Conservation (phyloP, 148 eudicot species). For the Silene latifolia region DNA sequence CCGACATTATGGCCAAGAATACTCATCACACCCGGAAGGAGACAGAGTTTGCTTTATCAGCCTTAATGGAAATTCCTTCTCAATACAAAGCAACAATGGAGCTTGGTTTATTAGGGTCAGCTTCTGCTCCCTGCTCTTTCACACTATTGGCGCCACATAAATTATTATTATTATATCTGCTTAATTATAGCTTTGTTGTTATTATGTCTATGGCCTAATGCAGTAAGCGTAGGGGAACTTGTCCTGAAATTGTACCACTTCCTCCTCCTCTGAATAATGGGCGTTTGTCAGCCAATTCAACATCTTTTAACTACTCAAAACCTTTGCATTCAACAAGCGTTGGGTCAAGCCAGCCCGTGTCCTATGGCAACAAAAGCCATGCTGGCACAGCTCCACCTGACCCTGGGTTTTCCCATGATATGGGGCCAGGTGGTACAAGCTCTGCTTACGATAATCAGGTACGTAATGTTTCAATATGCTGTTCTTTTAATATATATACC, state of each 20-base stretch:
- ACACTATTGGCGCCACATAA: background rate
- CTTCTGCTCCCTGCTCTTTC: background rate
- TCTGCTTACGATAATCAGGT: constrained; percentile 22
- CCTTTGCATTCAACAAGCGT: constrained; percentile 43
- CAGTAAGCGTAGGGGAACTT: constrained; percentile 62
- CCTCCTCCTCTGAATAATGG: constrained; percentile 66
- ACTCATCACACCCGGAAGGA: constrained; percentile 64
- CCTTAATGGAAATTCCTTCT: constrained; percentile 92
- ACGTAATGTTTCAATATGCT: background rate
- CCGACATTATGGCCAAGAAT: constrained; percentile 80
- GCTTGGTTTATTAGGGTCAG: constrained; percentile 77
- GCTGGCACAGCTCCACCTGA: constrained; percentile 35
- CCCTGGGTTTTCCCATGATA: constrained; percentile 24
- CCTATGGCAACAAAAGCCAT: constrained; percentile 32
- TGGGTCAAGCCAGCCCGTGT: constrained; percentile 36
- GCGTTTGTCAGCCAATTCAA: constrained; percentile 25
- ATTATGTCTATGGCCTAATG: constrained; percentile 10
- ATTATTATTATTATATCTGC: background rate
- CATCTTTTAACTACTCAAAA: constrained; percentile 41
- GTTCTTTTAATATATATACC: background rate
- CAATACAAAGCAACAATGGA: constrained; percentile 89
- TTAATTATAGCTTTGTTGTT: constrained; percentile 5
- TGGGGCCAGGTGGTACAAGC: constrained; percentile 34
- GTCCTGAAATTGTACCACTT: constrained; percentile 58
- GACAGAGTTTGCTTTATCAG: constrained; percentile 84